Base-by-base conservation (phyloP, 495 filamentous ascomycete genomes). In the Patellaria atrata region DNA sequence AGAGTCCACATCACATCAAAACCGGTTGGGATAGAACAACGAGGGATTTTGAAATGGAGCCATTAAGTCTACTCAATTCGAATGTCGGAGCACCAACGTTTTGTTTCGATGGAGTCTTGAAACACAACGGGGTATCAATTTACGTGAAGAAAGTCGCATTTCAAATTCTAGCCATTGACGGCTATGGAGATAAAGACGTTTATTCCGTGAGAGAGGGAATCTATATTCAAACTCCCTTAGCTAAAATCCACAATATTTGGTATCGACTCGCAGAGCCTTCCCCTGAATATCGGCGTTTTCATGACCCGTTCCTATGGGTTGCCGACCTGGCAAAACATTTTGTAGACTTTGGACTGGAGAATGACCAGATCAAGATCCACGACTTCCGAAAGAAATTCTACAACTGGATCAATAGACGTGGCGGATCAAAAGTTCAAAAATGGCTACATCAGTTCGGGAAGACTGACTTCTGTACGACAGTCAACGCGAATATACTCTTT, bases 301-400 rank as follows among this genome's bases (percentile, higher is more conserved):
- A 73, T 35, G 31, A 59, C 4, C 60, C 67, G 0, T 83, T 82
- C 37, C 35, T 69, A 1, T 84, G 79, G 79, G 43, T 82, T 11
- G 75, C 67, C 0, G 65, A 73, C 30, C 56, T 83, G 9, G 62
- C 65, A 1, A 82, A 82, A 44, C 68, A 80, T 44, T 64, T 78
- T 23, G 56, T 81, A 11, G 77, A 82, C 38, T 82, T 66, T 43
- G 56, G 71, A 24, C 41, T 57, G 3, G 33, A 47, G 6, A 30
- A 52, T 3, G 44, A 46, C 0, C 39, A 47, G 3, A 64, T 75
- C 1, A 43, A 45, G 3, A 41, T 84, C 0, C 6, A 40, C 4
- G 52, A 74, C 30, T 81, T 85, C 43, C 52, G 58, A 22, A 21
- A 37, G 0, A 31, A 55, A 0, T 85, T 86, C 37, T 50, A 50